A percentile compares a stretch with the other conserved stretches of the same genome.
Evolutionary conservation across 106 monocot genomes (phyloP).

Genomic region (Dendrobium huoshanense): DNA sequence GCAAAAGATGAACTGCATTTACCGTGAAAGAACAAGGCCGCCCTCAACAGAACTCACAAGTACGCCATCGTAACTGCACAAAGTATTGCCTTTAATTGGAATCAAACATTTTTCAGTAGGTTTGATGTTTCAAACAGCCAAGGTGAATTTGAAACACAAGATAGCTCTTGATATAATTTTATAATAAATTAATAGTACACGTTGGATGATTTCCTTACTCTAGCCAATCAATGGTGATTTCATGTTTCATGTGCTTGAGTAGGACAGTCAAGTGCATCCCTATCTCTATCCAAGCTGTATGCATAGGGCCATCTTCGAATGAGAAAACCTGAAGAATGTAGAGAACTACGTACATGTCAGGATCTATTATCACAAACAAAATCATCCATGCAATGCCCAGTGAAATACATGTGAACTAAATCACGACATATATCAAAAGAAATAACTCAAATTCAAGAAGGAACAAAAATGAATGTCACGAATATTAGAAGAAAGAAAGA

Average conservation of each 20-base stretch:
- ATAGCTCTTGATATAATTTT: neutral
- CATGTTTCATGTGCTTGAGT: constrained; percentile 17
- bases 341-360: constrained; percentile 1
- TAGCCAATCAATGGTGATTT: constrained; percentile 60
- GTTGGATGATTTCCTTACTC: constrained; percentile 42
- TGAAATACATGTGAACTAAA: neutral
- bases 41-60: constrained; percentile 65
- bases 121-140: neutral
- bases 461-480: neutral
- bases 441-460: neutral
- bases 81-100: constrained; percentile 15
- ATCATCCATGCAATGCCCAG: neutral
- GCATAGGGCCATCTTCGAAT: constrained; percentile 65
- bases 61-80: constrained; percentile 86
- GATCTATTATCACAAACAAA: neutral
- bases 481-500: neutral
- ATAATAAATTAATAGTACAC: neutral
- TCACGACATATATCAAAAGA: neutral
- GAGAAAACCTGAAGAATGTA: constrained; percentile 55
- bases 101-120: neutral
- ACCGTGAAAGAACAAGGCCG: constrained; percentile 66
- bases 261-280: constrained; percentile 42
- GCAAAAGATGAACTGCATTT: constrained; percentile 9
- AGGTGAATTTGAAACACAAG: neutral
- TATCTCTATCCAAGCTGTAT: constrained; percentile 40